A percentile compares a stretch with the other conserved stretches of the same genome.
These are phyloP conservation scores for Hanseniaspora pseudoguilliermondii DNA, from an alignment of 805 yeast genomes.

Conservation along the genomic window DNA sequence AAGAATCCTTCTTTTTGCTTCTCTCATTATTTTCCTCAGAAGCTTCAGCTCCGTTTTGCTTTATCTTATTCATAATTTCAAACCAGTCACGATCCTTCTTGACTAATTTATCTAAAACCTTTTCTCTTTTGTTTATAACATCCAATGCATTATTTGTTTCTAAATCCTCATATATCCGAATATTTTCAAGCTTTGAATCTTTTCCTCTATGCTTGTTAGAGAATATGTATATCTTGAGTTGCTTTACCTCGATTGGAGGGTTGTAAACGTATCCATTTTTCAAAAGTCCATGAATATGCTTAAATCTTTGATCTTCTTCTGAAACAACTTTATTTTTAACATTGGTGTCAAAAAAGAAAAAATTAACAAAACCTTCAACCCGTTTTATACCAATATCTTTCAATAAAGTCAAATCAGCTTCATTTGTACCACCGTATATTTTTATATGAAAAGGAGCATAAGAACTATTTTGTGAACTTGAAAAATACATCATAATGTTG, in stretches of 20 bases:
- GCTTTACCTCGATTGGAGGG: slow-evolving; percentile 6
- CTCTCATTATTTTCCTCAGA: no score
- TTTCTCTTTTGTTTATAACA: not conserved
- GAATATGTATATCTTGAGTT: slow-evolving; percentile 21
- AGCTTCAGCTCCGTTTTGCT: not conserved
- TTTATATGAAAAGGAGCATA: slow-evolving; percentile 56
- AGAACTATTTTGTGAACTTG: slow-evolving; percentile 67
- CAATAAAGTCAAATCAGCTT: slow-evolving; percentile 22
- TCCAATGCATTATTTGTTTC: not conserved
- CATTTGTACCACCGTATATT: slow-evolving; percentile 25
- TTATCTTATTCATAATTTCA: not conserved
- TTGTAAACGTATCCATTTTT: slow-evolving; percentile 22
- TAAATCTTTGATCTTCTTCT: slow-evolving; percentile 18
- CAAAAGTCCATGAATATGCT: slow-evolving; percentile 17
- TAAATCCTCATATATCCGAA: slow-evolving; percentile 39
- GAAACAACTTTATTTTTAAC: slow-evolving; percentile 18
- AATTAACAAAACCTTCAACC: slow-evolving; percentile 25
- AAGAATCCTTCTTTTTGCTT: no score
- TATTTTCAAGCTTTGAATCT: slow-evolving; percentile 77
- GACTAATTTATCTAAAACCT: not conserved
- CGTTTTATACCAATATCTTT: slow-evolving; percentile 21
- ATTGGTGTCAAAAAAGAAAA: not conserved
- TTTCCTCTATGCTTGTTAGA: slow-evolving; percentile 87
- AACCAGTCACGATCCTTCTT: not conserved
- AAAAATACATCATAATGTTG: slow-evolving; percentile 57